A percentile compares a stretch with the other conserved stretches of the same genome.
These are phyloP conservation scores for Hyaloscypha variabilis DNA, from an alignment of 495 filamentous ascomycete species.

Conservation along the genomic window DNA sequence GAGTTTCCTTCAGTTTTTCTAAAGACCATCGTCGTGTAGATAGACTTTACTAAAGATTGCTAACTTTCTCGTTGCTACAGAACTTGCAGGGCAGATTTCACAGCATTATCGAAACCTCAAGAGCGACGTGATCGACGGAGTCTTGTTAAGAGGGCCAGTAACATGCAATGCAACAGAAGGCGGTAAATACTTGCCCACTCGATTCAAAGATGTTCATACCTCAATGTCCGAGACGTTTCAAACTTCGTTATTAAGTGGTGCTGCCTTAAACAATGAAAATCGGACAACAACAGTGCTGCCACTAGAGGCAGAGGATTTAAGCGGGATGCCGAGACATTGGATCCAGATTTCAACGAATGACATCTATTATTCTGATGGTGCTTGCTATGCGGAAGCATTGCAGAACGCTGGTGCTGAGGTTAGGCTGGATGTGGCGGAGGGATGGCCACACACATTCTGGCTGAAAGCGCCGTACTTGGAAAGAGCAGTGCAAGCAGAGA, in stretches of 20 bases:
- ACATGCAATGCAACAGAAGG: conserved; percentile 30
- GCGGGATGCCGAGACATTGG: conserved; percentile 32
- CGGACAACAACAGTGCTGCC: conserved; percentile 33
- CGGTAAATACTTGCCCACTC: conserved; percentile 26
- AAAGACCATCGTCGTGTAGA: too few relatives aligned
- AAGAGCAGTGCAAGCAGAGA: conserved; percentile 34
- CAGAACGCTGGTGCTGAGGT: conserved; percentile 33
- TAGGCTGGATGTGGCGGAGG: conserved; percentile 32
- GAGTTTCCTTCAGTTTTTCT: background rate
- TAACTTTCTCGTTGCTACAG: background rate
- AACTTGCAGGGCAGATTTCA: conserved; percentile 37
- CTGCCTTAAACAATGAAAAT: conserved; percentile 22
- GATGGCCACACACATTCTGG: conserved; percentile 43
- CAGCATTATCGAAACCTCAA: conserved; percentile 14
- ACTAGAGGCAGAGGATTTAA: conserved; percentile 29
- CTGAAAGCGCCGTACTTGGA: conserved; percentile 34
- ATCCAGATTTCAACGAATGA: conserved; percentile 41
- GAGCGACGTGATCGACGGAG: conserved; percentile 20
- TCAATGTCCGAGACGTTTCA: conserved; percentile 30
- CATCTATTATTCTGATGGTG: conserved; percentile 38
- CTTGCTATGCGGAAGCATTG: conserved; percentile 39
- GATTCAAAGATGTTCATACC: conserved; percentile 26
- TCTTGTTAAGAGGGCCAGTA: conserved; percentile 38
- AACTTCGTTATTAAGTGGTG: conserved; percentile 28
- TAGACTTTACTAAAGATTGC: background rate